phyloP scores from a whole-genome alignment of 495 filamentous ascomycete genomes.

The Talaromyces liani region DNA sequence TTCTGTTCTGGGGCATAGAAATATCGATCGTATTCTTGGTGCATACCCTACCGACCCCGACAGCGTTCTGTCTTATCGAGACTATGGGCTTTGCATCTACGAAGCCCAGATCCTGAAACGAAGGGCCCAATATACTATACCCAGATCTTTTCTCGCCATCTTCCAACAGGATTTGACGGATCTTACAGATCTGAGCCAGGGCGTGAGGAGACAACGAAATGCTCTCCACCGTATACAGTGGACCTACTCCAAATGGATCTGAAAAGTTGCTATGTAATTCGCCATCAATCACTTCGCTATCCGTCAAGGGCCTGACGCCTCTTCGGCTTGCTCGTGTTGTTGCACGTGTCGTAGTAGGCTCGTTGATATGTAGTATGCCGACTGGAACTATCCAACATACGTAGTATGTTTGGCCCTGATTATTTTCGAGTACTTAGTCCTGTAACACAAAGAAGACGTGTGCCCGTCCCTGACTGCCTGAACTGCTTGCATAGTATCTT shows the following conservation, averaged over 20 bases:
- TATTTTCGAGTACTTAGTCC: neutral
- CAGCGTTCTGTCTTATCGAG: slow-evolving; percentile 74
- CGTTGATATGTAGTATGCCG: neutral
- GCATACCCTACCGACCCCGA: slow-evolving; percentile 53
- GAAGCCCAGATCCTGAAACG: slow-evolving; percentile 74
- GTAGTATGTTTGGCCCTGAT: neutral
- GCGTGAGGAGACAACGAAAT: slow-evolving; percentile 63
- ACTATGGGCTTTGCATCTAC: slow-evolving; percentile 82
- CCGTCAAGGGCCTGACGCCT: neutral
- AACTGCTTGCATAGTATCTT: no score
- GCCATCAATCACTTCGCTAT: neutral
- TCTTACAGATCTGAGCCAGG: slow-evolving; percentile 65
- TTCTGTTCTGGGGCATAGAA: slow-evolving; percentile 27
- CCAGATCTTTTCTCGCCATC: slow-evolving; percentile 63
- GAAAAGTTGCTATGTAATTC: slow-evolving; percentile 1
- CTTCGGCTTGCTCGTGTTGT: neutral
- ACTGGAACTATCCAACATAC: neutral
- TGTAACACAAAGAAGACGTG: neutral
- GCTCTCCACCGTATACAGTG: slow-evolving; percentile 78
- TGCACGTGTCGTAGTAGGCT: neutral
- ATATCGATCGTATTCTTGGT: slow-evolving; percentile 75
- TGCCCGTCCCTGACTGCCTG: no score
- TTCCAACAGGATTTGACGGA: slow-evolving; percentile 83
- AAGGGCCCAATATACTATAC: slow-evolving; percentile 55
- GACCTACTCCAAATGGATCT: slow-evolving; percentile 75